Conservation (phyloP, 1,284 basidiomycete genomes). For the Cystobasidium slooffiae region DNA sequence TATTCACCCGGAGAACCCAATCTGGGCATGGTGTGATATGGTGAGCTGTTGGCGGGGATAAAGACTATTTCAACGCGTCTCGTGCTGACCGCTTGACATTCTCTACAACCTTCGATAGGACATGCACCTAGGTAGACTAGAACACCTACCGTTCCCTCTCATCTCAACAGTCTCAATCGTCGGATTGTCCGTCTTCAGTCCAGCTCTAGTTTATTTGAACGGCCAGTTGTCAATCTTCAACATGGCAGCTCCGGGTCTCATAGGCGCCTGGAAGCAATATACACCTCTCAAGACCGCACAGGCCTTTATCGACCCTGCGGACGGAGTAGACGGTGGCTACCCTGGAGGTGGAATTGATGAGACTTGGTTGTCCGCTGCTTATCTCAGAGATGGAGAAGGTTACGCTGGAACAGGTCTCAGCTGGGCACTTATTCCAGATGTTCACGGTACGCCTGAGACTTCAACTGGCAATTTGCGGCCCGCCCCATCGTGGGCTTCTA, state of each 20-base stretch:
- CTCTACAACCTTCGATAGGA: neutral
- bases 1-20: constrained; percentile 36
- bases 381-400: constrained; percentile 27
- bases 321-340: constrained; percentile 29
- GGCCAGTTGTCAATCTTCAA: constrained; percentile 39
- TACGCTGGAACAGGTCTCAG: constrained; percentile 32
- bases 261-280: constrained; percentile 34
- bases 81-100: neutral
- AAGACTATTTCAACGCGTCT: neutral
- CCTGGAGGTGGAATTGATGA: constrained; percentile 36
- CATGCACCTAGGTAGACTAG: constrained; percentile 36
- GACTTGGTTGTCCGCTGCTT: constrained; percentile 37
- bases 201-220: constrained; percentile 22
- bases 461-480: neutral
- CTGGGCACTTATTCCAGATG: constrained; percentile 40
- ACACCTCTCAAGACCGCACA: constrained; percentile 13
- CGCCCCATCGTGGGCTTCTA: neutral
- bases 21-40: constrained; percentile 41
- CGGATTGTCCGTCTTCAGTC: constrained; percentile 19
- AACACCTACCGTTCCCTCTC: constrained; percentile 34
- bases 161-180: constrained; percentile 31
- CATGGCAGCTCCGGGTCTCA: constrained; percentile 29
- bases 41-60: neutral
- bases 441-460: constrained; percentile 21
- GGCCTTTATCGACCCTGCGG: constrained; percentile 16